phyloP scores from a whole-genome alignment of 345 rosid genomes.

The Durio zibethinus region DNA sequence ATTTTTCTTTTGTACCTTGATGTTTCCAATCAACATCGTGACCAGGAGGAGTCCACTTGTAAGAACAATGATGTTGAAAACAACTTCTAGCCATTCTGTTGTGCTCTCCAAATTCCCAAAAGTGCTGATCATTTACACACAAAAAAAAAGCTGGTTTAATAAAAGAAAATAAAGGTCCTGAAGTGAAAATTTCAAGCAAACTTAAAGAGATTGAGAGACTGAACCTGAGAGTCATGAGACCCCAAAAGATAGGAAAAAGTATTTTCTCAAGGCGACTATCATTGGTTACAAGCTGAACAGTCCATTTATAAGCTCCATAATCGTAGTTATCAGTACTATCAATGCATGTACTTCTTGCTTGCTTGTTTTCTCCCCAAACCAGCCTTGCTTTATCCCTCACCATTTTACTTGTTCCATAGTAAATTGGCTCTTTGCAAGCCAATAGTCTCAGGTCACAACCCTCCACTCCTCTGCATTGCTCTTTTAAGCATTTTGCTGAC shows the following conservation, averaged over 20 bases:
- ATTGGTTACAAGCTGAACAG: conserved; percentile 76
- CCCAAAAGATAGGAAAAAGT: conserved; percentile 94
- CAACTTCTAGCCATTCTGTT: conserved; percentile 92
- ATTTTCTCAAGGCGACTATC: conserved; percentile 84
- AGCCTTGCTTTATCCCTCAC: conserved; percentile 45
- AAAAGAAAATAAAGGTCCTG: not conserved
- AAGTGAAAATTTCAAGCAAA: not conserved
- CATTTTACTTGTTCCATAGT: conserved; percentile 62
- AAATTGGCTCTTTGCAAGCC: conserved; percentile 69
- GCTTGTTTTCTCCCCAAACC: conserved; percentile 59
- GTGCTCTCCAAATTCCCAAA: conserved; percentile 95
- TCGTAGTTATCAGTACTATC: conserved; percentile 50
- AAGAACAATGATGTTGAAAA: conserved; percentile 89
- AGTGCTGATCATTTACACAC: conserved; percentile 44
- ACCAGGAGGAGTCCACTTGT: conserved; percentile 91
- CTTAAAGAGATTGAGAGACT: not conserved
- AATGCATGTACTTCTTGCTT: conserved; percentile 57
- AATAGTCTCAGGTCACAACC: conserved; percentile 52
- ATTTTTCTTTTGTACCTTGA: conserved; percentile 50
- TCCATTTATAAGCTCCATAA: conserved; percentile 92
- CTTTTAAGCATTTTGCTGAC: conserved; percentile 69
- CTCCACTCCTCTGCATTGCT: conserved; percentile 51
- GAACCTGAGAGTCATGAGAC: conserved; percentile 94
- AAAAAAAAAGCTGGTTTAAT: too few relatives aligned
- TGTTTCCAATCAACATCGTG: conserved; percentile 96